A percentile compares a stretch with the other conserved stretches of the same genome.
Conservation (phyloP, 2,329 filamentous ascomycete genomes). For the Fusarium algeriense region DNA sequence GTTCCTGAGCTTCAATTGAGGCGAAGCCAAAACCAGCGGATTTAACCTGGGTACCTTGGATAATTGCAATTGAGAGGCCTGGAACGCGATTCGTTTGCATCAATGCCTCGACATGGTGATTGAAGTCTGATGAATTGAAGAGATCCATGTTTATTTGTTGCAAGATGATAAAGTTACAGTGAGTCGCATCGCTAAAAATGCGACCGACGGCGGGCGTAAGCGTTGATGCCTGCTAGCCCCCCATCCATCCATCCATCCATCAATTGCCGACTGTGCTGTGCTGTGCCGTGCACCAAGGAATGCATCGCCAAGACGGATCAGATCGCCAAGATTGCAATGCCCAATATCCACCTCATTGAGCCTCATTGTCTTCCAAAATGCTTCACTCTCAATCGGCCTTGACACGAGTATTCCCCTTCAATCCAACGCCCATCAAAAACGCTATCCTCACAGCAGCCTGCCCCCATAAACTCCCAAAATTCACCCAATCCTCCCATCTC, state of each 20-base stretch:
- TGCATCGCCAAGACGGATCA: neutral
- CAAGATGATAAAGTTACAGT: fast-evolving
- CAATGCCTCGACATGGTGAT: neutral
- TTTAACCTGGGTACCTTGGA: neutral
- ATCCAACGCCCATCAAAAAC: conserved; percentile 29
- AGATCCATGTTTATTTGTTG: neutral
- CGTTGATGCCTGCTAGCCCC: neutral
- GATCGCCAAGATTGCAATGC: neutral
- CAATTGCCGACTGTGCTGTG: neutral
- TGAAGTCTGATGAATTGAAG: neutral
- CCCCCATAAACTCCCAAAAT: conserved; percentile 34
- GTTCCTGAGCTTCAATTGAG: neutral
- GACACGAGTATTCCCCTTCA: neutral
- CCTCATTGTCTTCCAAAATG: neutral
- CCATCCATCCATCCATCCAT: no score
- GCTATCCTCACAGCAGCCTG: conserved; percentile 30
- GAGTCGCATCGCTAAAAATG: neutral
- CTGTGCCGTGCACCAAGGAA: neutral
- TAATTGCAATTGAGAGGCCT: conserved; percentile 5
- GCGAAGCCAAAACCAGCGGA: conserved; percentile 9
- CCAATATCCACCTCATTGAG: neutral
- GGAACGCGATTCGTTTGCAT: conserved; percentile 4
- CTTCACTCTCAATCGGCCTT: neutral
- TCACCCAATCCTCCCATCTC: conserved; percentile 39
- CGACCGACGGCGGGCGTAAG: neutral